These are phyloP conservation scores for Tephrocybe rancida DNA, from an alignment of 768 basidiomycete genomes.

Conservation along the genomic window DNA sequence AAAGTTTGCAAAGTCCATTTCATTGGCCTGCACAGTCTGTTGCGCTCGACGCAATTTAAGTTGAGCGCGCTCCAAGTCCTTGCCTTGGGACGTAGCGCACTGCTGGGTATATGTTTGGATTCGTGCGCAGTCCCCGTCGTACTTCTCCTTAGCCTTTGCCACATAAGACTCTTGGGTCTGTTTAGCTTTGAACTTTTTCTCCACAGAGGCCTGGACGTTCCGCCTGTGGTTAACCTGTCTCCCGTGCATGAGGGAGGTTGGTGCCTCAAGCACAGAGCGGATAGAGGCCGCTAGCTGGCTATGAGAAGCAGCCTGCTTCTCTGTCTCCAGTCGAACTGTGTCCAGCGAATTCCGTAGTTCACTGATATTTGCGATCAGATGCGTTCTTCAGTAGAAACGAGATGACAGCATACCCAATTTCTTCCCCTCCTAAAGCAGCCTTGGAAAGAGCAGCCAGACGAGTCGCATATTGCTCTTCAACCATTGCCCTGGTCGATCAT, in stretches of 20 bases:
- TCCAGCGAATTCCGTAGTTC: constrained; percentile 83
- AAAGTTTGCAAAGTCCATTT: constrained; percentile 87
- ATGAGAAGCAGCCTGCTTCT: constrained; percentile 75
- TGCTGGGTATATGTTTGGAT: constrained; percentile 93
- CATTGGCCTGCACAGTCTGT: constrained; percentile 87
- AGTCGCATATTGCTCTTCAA: constrained; percentile 95
- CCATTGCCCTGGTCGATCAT: constrained; percentile 58
- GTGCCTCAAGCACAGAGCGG: constrained; percentile 69
- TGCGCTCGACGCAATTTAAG: constrained; percentile 81
- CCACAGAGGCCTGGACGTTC: constrained; percentile 69
- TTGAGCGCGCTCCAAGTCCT: constrained; percentile 85
- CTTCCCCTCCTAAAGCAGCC: constrained; percentile 76
- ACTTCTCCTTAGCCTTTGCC: constrained; percentile 85
- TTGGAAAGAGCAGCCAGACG: constrained; percentile 80
- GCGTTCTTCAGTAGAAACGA: neutral
- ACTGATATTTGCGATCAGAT: constrained; percentile 38
- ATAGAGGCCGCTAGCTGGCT: constrained; percentile 72
- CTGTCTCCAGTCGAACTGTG: constrained; percentile 80
- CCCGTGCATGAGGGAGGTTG: constrained; percentile 57
- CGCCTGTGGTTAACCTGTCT: constrained; percentile 74
- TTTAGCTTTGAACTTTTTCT: constrained; percentile 88
- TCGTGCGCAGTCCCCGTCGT: constrained; percentile 83
- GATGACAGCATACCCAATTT: constrained; percentile 75
- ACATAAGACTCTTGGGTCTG: constrained; percentile 86
- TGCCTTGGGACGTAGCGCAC: constrained; percentile 79